Conservation (phyloP, 1,284 basidiomycete genomes). For the Ustilago cynodontis region DNA sequence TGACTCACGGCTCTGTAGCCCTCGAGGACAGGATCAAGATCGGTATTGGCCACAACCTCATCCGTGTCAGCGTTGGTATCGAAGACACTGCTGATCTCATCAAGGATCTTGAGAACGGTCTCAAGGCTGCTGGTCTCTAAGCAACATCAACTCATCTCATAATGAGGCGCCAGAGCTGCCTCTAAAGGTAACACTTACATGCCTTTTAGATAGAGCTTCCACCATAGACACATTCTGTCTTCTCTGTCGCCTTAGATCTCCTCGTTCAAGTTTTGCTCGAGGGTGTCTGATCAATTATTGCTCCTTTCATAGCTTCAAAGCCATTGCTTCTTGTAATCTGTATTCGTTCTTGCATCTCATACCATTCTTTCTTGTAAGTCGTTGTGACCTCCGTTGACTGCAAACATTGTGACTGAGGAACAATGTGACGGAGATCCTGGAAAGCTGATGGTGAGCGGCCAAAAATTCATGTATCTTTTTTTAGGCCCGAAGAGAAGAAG, state of each 20-base stretch:
- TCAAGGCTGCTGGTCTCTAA: slow-evolving; percentile 69
- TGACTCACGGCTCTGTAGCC: slow-evolving; percentile 77
- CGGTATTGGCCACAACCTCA: slow-evolving; percentile 80
- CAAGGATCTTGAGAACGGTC: slow-evolving; percentile 79
- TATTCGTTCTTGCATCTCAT: slow-evolving; percentile 4
- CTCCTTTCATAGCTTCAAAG: neutral
- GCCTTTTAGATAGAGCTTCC: slow-evolving; percentile 7
- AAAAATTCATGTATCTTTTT: slow-evolving; percentile 2
- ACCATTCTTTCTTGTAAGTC: neutral
- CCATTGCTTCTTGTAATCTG: neutral
- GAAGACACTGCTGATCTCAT: slow-evolving; percentile 88
- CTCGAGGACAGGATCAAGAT: slow-evolving; percentile 73
- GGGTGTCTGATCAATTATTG: neutral
- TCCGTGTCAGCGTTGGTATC: slow-evolving; percentile 87
- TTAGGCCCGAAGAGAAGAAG: neutral
- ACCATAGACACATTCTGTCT: slow-evolving; percentile 9
- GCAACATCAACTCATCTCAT: neutral
- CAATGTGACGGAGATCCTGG: neutral
- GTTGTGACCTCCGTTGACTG: neutral
- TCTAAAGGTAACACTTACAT: neutral
- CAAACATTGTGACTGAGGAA: neutral
- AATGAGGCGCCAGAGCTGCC: neutral
- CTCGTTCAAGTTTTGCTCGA: slow-evolving; percentile 1
- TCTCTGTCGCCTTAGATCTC: slow-evolving; percentile 10
- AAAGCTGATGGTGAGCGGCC: neutral